Evolutionary conservation across 129 eudicot species (phyloP), one percentile per base, ranked within the genome.

Genomic region (Silybum marianum): DNA sequence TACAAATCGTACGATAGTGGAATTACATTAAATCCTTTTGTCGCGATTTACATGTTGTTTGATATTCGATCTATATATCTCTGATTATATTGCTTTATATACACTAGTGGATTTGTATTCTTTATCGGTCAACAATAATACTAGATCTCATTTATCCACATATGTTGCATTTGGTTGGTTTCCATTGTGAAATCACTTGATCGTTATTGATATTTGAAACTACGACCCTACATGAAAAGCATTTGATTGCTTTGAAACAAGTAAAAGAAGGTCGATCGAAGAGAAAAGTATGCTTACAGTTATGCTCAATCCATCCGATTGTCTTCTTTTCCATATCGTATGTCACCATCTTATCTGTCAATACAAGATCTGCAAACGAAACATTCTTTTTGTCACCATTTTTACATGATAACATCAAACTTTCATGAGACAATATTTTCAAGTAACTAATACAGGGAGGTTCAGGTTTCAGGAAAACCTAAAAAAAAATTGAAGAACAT

Each of bases 281-380:
- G 54, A 11, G 54, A 4, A 54, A 54, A 16, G 28, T 1, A 18
- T 74, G 79, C 91, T 90, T 84, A 90, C 93, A 90, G 76, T 90
- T 88, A 86, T 87, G 84, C 13, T 83, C 85, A 8, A 91, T 85
- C 93, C 93, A 90, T 72, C 93, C 93, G 70, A 87, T 90, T 7
- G 87, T 76, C 79, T 88, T 86, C 69, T 90, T 87, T 71, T 87
- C 93, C 14, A 87, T 83, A 72, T 90, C 89, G 69, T 90, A 90
- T 28, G 86, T 82, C 7, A 90, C 90, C 75, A 90, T 78, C 75
- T 85, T 90, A 75, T 87, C 86, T 36, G 93, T 76, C 38, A 90
- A 85, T 71, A 86, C 93, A 76, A 90, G 30, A 82, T 90, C 93
- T 90, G 88, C 87, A 84, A 11, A 40, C 38, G 72, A 66, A 67